Percentiles rank a stretch among this genome's conserved stretches.
These are phyloP conservation scores for Penicillium simplicissimum DNA, from an alignment of 495 filamentous ascomycete species.

Conservation along the genomic window DNA sequence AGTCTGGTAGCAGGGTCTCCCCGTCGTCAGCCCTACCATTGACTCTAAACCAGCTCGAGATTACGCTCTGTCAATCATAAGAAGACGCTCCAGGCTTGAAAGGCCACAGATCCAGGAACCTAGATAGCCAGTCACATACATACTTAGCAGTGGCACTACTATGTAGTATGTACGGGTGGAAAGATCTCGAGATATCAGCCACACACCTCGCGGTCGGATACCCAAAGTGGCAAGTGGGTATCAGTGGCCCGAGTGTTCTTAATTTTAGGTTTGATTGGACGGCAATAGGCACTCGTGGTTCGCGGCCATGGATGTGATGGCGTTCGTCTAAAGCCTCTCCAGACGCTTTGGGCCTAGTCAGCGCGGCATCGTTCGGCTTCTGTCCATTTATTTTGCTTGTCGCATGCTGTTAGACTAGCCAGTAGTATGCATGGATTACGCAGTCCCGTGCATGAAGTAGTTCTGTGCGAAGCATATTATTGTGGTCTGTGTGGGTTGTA, in stretches of 20 bases:
- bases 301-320: neutral
- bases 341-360: neutral
- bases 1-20: neutral
- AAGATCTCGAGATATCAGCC: neutral
- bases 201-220: slow-evolving; percentile 8
- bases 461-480: too few species aligned
- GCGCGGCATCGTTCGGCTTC: neutral
- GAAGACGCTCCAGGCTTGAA: neutral
- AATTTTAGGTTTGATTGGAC: slow-evolving; percentile 10
- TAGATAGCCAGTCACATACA: too few species aligned
- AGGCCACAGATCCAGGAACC: neutral
- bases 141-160: neutral
- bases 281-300: neutral
- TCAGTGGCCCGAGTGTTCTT: neutral
- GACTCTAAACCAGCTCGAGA: neutral
- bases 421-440: neutral
- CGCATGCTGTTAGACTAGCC: neutral
- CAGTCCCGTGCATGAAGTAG: neutral
- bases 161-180: neutral
- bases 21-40: neutral
- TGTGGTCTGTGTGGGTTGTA: too few species aligned
- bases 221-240: slow-evolving; percentile 8
- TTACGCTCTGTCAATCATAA: neutral
- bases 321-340: neutral
- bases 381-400: neutral